phyloP scores from a whole-genome alignment of 148 eudicot genomes.

The Beta vulgaris region DNA sequence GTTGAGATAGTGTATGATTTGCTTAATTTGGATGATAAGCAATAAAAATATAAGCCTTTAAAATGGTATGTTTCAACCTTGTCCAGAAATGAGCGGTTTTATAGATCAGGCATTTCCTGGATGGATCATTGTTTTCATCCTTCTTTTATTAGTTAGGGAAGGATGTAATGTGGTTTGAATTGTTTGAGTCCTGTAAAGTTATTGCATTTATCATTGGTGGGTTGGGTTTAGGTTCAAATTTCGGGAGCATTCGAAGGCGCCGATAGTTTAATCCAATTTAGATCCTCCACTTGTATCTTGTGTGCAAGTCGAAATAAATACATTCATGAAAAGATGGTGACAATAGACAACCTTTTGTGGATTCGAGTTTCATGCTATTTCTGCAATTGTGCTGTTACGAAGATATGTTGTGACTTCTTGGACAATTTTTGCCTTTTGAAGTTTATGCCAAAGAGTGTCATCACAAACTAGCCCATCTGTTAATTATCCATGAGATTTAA shows the following conservation, averaged over 20 bases:
- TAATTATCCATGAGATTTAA: neutral
- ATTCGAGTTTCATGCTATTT: neutral
- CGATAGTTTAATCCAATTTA: neutral
- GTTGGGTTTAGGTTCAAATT: neutral
- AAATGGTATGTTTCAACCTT: neutral
- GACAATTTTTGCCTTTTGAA: neutral
- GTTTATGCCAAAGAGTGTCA: neutral
- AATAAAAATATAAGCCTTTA: neutral
- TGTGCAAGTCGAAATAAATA: neutral
- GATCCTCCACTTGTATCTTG: neutral
- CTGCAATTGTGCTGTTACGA: neutral
- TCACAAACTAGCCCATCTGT: neutral
- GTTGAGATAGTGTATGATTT: neutral
- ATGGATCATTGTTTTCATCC: neutral
- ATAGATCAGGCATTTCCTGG: neutral
- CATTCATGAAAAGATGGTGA: neutral
- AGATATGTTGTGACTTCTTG: neutral
- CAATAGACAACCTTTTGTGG: neutral
- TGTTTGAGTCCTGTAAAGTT: neutral
- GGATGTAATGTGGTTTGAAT: neutral
- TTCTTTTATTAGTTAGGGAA: neutral
- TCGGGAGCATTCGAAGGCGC: neutral
- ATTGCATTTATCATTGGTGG: neutral
- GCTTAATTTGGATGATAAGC: neutral
- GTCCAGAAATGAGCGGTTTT: conserved; percentile 1